A percentile compares a stretch with the other conserved stretches of the same genome.
phyloP scores from a whole-genome alignment of 2,329 filamentous ascomycete genomes.

The Plectosphaerella sp. region DNA sequence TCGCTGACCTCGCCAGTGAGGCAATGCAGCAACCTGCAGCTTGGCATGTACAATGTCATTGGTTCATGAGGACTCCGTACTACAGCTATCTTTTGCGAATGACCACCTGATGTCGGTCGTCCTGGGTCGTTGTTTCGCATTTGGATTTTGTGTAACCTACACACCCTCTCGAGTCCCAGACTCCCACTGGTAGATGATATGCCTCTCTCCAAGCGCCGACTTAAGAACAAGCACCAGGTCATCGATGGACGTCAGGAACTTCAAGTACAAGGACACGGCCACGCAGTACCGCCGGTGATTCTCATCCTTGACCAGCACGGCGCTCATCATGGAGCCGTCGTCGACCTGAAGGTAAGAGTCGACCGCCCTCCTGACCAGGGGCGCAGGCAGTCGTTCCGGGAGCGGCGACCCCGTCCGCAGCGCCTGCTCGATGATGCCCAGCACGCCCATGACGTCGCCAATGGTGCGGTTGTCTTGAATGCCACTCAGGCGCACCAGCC shows the following conservation, averaged over 20 bases:
- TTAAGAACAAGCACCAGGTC: conserved; percentile 40
- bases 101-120: too few species aligned
- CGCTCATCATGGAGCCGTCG: conserved; percentile 21
- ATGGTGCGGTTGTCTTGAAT: conserved; percentile 37
- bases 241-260: conserved; percentile 36
- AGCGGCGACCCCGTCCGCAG: conserved; percentile 41
- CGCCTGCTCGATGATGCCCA: conserved; percentile 40
- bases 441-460: conserved; percentile 43
- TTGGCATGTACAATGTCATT: too few species aligned
- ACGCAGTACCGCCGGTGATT: conserved; percentile 42
- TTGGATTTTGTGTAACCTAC: too few species aligned
- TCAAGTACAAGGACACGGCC: conserved; percentile 36
- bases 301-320: conserved; percentile 30
- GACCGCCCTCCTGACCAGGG: conserved; percentile 32
- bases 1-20: too few species aligned
- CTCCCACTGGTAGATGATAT: conserved; percentile 24
- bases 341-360: conserved; percentile 16
- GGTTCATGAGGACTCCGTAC: too few species aligned
- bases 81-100: too few species aligned
- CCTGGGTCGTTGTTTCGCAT: too few species aligned
- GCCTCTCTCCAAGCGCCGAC: conserved; percentile 34
- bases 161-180: too few species aligned
- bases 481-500: conserved; percentile 21
- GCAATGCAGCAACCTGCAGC: too few species aligned
- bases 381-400: conserved; percentile 42